Percentiles rank a stretch among this genome's conserved stretches.
Evolutionary conservation across 352 stramenopile genomes (phyloP).

Genomic region (Blastocystis sp.): DNA sequence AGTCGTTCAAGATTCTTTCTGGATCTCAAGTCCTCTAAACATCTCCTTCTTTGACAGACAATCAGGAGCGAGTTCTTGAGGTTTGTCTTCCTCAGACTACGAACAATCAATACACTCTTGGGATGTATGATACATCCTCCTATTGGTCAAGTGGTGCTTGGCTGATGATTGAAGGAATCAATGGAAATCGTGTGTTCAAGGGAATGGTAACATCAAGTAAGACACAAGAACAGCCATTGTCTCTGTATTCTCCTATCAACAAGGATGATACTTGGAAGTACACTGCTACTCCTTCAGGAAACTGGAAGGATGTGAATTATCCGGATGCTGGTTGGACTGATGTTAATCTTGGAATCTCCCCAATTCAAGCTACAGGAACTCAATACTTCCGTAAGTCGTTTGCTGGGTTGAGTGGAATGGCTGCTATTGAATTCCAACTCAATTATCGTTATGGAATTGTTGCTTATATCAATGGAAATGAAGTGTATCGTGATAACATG

Average conservation of each 20-base stretch:
- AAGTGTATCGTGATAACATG: background rate
- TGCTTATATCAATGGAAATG: background rate
- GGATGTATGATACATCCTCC: background rate
- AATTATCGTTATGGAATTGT: background rate
- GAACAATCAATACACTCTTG: conserved; percentile 23
- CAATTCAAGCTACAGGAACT: background rate
- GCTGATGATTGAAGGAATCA: background rate
- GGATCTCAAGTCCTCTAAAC: too few relatives aligned
- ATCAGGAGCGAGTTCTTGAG: too few relatives aligned
- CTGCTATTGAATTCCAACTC: conserved; percentile 9
- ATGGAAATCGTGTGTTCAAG: conserved; percentile 9
- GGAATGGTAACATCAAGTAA: background rate
- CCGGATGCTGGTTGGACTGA: conserved; percentile 7
- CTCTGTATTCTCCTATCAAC: conserved; percentile 9
- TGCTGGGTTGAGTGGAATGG: background rate
- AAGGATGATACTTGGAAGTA: conserved; percentile 16
- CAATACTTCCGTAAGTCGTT: conserved; percentile 43
- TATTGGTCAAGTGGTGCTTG: conserved; percentile 14
- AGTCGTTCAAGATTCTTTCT: too few relatives aligned
- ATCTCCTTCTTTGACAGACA: too few relatives aligned
- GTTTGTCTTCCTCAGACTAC: background rate
- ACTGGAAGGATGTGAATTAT: background rate
- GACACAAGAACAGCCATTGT: background rate
- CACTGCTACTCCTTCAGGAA: too few relatives aligned
- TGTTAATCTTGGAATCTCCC: background rate